Conservation (phyloP, 192 early-diverging fungal species). For the Entomortierella lignicola region DNA sequence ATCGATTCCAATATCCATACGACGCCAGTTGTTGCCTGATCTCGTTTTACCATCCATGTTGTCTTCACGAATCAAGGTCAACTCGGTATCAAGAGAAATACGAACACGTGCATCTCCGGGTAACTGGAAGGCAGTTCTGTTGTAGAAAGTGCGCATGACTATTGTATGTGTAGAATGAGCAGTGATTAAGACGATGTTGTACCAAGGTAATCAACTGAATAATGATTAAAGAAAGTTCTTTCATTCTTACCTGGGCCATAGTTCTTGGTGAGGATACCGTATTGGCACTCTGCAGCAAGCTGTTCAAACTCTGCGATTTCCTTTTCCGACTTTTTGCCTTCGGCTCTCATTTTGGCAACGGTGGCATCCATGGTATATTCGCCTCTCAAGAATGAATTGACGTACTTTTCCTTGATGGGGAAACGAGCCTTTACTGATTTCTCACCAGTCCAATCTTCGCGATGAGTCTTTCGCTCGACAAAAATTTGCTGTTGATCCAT, state of each 20-base stretch:
- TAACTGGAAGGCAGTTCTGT: slow-evolving; percentile 98
- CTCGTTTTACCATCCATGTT: slow-evolving; percentile 76
- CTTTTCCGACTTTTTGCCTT: slow-evolving; percentile 84
- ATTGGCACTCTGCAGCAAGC: slow-evolving; percentile 82
- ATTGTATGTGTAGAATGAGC: too few species aligned
- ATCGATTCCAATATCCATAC: slow-evolving; percentile 91
- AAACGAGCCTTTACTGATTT: slow-evolving; percentile 95
- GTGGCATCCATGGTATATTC: slow-evolving; percentile 81
- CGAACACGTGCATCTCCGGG: slow-evolving; percentile 98
- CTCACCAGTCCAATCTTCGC: slow-evolving; percentile 98
- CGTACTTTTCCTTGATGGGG: slow-evolving; percentile 94
- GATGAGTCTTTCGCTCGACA: slow-evolving; percentile 98
- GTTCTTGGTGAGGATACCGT: slow-evolving; percentile 75
- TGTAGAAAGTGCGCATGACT: slow-evolving; percentile 95
- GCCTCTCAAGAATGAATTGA: slow-evolving; percentile 90
- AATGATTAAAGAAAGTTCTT: too few species aligned
- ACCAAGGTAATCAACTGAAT: not conserved
- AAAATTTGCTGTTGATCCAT: slow-evolving; percentile 90
- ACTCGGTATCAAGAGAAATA: slow-evolving; percentile 97
- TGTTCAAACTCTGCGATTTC: slow-evolving; percentile 81
- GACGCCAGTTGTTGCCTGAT: slow-evolving; percentile 93
- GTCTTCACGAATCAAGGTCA: slow-evolving; percentile 98
- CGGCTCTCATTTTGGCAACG: slow-evolving; percentile 84
- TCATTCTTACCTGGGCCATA: slow-evolving; percentile 70
- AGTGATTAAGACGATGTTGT: not conserved